Conservation (phyloP, 441 rosid species). For the Euphorbia neoarborescens region DNA sequence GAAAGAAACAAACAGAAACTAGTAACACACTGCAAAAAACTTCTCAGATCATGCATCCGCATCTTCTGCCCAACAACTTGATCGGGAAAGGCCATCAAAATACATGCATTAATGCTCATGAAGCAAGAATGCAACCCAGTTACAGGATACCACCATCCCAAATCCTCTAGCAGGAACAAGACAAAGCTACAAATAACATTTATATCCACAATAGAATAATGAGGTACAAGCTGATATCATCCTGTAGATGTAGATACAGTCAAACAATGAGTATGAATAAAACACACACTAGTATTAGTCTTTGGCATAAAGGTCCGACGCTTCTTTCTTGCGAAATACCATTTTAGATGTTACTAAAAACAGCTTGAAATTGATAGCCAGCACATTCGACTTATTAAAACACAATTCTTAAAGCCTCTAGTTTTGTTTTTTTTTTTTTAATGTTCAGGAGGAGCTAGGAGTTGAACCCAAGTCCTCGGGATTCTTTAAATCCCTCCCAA, state of each 20-base stretch:
- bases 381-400: background rate
- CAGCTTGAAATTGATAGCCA: background rate
- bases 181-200: conserved; percentile 21
- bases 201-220: conserved; percentile 1
- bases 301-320: background rate
- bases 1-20: conserved; percentile 29
- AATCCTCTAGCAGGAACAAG: conserved; percentile 29
- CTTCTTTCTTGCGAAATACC: background rate
- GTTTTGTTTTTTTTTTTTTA: no score
- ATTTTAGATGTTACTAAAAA: background rate
- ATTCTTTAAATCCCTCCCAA: no score
- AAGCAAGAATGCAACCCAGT: conserved; percentile 29
- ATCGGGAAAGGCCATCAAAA: conserved; percentile 31
- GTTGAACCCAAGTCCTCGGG: no score
- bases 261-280: background rate
- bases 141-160: conserved; percentile 21
- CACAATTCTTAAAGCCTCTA: background rate
- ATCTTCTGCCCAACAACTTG: conserved; percentile 32
- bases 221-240: conserved; percentile 4
- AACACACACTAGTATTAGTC: background rate
- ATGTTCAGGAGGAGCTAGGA: no score
- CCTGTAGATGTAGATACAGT: conserved; percentile 1
- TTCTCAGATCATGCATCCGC: conserved; percentile 29
- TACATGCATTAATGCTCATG: conserved; percentile 30
- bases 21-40: conserved; percentile 23